Conservation (phyloP, 176 grass and related monocot species). For the Panicum miliaceum region DNA sequence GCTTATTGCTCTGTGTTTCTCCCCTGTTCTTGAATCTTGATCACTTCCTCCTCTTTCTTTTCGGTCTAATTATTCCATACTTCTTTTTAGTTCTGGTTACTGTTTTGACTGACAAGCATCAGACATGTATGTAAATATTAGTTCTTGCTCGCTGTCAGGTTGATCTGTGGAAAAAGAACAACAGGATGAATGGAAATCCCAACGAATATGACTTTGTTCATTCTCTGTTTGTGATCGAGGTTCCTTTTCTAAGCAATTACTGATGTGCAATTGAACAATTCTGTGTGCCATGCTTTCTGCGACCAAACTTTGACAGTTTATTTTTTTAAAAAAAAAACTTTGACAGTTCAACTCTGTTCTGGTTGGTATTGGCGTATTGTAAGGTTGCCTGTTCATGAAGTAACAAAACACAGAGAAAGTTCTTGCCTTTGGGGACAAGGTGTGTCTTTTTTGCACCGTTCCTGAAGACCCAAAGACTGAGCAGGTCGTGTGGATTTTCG, state of each 20-base stretch:
- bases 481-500: background rate
- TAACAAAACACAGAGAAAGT: background rate
- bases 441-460: background rate
- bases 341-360: background rate
- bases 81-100: background rate
- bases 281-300: background rate
- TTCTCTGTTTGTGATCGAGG: background rate
- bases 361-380: background rate
- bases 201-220: slow-evolving; percentile 10
- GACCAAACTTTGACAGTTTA: background rate
- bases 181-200: slow-evolving; percentile 5
- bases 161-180: slow-evolving; percentile 23
- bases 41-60: background rate
- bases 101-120: slow-evolving; percentile 46
- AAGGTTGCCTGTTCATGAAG: slow-evolving; percentile 1
- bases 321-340: background rate
- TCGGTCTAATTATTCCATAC: slow-evolving; percentile 11
- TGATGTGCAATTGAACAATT: background rate
- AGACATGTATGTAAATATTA: slow-evolving; percentile 63
- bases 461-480: background rate
- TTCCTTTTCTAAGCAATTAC: background rate
- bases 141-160: slow-evolving; percentile 37
- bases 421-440: slow-evolving; percentile 19
- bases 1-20: slow-evolving; percentile 43
- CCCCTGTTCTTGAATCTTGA: slow-evolving; percentile 40